Conservation (phyloP, 805 yeast genomes). For the Kodamaea laetipori region DNA sequence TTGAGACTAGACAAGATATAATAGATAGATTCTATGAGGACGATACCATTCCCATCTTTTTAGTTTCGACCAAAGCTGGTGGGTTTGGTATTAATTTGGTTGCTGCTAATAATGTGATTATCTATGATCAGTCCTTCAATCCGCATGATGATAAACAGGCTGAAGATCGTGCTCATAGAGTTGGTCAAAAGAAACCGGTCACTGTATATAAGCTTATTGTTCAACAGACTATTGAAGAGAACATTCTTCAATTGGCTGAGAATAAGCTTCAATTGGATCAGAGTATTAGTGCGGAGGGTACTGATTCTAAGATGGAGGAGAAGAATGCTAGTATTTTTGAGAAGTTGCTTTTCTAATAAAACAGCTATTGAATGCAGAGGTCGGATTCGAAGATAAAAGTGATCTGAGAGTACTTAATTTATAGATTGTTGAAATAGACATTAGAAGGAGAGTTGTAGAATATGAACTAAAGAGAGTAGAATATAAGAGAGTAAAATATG, state of each 20-base stretch:
- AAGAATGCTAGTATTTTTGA: conserved; percentile 56
- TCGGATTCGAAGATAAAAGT: no score
- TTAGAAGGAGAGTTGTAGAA: no score
- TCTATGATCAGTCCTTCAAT: conserved; percentile 91
- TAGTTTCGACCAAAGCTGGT: conserved; percentile 94
- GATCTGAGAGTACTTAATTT: no score
- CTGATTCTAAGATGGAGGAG: conserved; percentile 47
- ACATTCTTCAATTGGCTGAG: conserved; percentile 80
- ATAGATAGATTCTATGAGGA: conserved; percentile 90
- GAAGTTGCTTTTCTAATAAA: conserved; percentile 42
- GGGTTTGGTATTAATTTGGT: conserved; percentile 97
- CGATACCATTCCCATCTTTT: conserved; percentile 76
- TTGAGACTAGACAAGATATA: conserved; percentile 87
- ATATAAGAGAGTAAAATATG: no score
- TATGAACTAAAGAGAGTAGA: no score
- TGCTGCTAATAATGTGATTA: conserved; percentile 89
- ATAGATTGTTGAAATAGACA: no score
- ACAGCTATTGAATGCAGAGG: no score
- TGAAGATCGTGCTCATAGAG: conserved; percentile 97
- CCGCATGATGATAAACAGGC: conserved; percentile 99
- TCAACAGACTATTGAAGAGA: conserved; percentile 82
- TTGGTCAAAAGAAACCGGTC: conserved; percentile 89
- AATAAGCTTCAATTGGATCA: conserved; percentile 87
- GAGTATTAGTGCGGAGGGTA: conserved; percentile 49
- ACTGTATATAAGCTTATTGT: conserved; percentile 74